Base-by-base conservation (phyloP, 371 early-diverging fungal genomes). In the Mortierella sp. region DNA sequence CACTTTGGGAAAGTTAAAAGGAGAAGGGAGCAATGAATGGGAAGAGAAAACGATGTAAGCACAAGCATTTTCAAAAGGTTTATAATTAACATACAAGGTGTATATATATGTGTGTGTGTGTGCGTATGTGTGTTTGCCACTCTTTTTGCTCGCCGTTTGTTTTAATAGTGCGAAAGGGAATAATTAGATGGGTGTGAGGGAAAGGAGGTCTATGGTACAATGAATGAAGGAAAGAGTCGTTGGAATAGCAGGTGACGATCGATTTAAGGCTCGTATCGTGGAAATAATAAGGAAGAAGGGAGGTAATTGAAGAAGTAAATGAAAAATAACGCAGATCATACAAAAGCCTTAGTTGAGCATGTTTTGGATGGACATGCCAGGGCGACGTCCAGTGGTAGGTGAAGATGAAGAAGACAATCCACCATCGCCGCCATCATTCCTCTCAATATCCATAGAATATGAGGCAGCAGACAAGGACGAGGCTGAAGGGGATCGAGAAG, bases 341-440 rank as follows among this genome's bases (percentile, higher is more conserved):
- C 42, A 38, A 38, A 1, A 54, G 9, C 13, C 44, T 31, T 63
- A 78, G 68, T 78, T 78, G 42, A 78, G 78, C 48, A 78, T 55
- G 28, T 73, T 45, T 16, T 73, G 78, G 74, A 78, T 78, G 44
- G 78, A 78, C 78, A 78, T 78, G 55, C 71, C 72, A 31, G 44
- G 57, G 19, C 72, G 65, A 44, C 55, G 77, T 71, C 77, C 57
- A 24, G 70, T 34, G 8, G 45, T 50, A 13, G 26, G 45, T 2
- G 65, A 74, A 5, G 57, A 19, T 2, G 74, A 55, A 26, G 58
- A 42, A 57, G 57, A 38, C 65, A 24, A 21, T 24, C 8, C 21
- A 2, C 38, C 65, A 10, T 38, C 34, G 7, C 24, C 38, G 9
- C 38, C 65, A 16, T 65, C 65, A 31, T 21, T 19, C 24, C 21